Percentiles rank a stretch among this genome's conserved stretches.
Conservation (phyloP, 768 basidiomycete species). For the Russula dissimulans region DNA sequence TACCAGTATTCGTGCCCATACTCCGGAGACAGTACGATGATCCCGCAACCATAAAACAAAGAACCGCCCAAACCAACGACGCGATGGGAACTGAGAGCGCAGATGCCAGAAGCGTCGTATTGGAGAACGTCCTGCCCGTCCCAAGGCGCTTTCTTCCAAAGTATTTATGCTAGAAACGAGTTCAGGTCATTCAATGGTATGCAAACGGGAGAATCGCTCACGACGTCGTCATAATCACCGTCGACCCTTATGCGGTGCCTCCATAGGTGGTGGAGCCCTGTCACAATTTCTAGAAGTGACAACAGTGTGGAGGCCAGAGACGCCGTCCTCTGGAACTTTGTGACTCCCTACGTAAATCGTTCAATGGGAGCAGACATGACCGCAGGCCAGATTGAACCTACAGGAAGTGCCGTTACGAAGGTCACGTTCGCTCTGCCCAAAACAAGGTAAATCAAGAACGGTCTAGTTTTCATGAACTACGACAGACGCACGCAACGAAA, state of each 20-base stretch:
- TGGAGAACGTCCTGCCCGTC: not conserved
- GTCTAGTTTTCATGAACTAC: not conserved
- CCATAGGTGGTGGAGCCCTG: conserved; percentile 2
- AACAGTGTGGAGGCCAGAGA: not conserved
- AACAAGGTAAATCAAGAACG: not conserved
- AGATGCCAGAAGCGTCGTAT: conserved; percentile 1
- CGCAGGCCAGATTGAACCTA: not conserved
- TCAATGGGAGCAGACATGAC: not conserved
- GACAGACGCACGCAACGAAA: conserved; percentile 3
- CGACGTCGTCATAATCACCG: conserved; percentile 5
- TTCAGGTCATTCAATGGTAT: not conserved
- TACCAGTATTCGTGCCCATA: not conserved
- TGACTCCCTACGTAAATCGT: not conserved
- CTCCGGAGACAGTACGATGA: conserved; percentile 2
- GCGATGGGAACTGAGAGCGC: conserved; percentile 7
- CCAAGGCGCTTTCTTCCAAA: not conserved
- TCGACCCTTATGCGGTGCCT: not conserved
- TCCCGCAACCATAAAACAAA: conserved; percentile 1
- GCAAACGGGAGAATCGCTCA: not conserved
- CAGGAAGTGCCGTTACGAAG: not conserved
- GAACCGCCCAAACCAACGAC: conserved; percentile 4
- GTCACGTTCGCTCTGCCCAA: conserved; percentile 1
- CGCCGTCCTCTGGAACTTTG: conserved; percentile 6
- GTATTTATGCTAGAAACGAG: not conserved
- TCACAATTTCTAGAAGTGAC: conserved; percentile 1